phyloP scores from a whole-genome alignment of 345 rosid genomes.

The Eucalyptus erythrocorys region DNA sequence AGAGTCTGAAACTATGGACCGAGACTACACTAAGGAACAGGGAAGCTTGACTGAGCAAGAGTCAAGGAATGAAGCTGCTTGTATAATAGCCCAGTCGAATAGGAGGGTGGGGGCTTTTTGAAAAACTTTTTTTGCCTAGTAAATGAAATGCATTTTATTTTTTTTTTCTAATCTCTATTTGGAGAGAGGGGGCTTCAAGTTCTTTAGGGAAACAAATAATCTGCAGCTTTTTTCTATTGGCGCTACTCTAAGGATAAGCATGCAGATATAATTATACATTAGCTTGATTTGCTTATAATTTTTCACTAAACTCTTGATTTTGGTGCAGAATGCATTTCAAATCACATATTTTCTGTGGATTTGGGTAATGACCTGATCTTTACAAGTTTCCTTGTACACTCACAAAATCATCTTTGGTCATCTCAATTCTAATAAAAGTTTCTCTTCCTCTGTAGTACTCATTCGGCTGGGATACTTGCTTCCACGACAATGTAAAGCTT shows the following conservation, averaged over 20 bases:
- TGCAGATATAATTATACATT: neutral
- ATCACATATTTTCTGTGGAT: conserved; percentile 95
- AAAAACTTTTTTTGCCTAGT: neutral
- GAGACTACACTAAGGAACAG: neutral
- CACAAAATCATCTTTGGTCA: neutral
- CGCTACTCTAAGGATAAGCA: neutral
- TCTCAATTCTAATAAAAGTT: neutral
- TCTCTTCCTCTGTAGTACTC: conserved; percentile 44
- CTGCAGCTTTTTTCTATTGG: neutral
- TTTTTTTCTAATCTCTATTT: neutral
- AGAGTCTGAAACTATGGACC: neutral
- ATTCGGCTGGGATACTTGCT: conserved; percentile 61
- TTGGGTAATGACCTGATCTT: conserved; percentile 41
- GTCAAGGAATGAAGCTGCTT: neutral
- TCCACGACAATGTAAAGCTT: conserved; percentile 46
- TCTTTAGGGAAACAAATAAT: neutral
- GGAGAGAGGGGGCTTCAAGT: neutral
- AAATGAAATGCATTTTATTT: neutral
- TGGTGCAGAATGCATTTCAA: conserved; percentile 92
- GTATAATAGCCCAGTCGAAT: neutral
- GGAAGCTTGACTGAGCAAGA: neutral
- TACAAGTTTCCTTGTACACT: neutral
- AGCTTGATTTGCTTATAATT: neutral
- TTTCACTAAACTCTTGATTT: neutral
- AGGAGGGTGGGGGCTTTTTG: neutral